A percentile compares a stretch with the other conserved stretches of the same genome.
These are phyloP conservation scores for Rhodotorula glutinis DNA, from an alignment of 1,284 basidiomycete genomes.

Conservation along the genomic window DNA sequence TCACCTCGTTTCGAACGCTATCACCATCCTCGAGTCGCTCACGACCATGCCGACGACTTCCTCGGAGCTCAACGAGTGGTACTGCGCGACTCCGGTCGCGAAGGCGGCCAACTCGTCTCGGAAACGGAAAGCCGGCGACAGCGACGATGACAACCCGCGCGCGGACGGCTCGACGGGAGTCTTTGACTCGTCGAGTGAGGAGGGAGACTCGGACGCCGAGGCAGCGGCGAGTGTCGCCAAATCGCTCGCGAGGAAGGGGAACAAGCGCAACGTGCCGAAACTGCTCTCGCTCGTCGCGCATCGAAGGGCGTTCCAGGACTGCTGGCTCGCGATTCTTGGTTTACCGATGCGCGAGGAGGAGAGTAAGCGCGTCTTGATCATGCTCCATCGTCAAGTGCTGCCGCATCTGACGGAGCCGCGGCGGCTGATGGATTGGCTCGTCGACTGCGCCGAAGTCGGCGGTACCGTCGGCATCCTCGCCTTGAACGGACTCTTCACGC, in stretches of 20 bases:
- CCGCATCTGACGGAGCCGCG: slow-evolving; percentile 71
- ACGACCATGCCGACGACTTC: slow-evolving; percentile 74
- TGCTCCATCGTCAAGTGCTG: slow-evolving; percentile 78
- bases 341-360: slow-evolving; percentile 45
- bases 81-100: slow-evolving; percentile 59
- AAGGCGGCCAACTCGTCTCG: slow-evolving; percentile 16
- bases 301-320: slow-evolving; percentile 44
- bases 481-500: slow-evolving; percentile 82
- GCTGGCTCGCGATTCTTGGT: slow-evolving; percentile 45
- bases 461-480: slow-evolving; percentile 85
- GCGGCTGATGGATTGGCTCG: slow-evolving; percentile 91
- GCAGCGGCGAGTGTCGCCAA: slow-evolving; percentile 18
- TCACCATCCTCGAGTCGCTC: slow-evolving; percentile 72
- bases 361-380: slow-evolving; percentile 63
- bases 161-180: slow-evolving; percentile 66
- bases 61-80: slow-evolving; percentile 78
- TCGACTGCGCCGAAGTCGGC: slow-evolving; percentile 78
- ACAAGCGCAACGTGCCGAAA: slow-evolving; percentile 35
- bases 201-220: slow-evolving; percentile 44
- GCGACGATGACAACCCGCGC: slow-evolving; percentile 26
- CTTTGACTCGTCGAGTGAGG: slow-evolving; percentile 59
- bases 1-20: slow-evolving; percentile 59
- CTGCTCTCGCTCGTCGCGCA: slow-evolving; percentile 42
- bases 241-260: slow-evolving; percentile 14
- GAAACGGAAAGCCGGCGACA: slow-evolving; percentile 50